These are phyloP conservation scores for Fagus sylvatica DNA, from an alignment of 306 rosid genomes.

Conservation along the genomic window DNA sequence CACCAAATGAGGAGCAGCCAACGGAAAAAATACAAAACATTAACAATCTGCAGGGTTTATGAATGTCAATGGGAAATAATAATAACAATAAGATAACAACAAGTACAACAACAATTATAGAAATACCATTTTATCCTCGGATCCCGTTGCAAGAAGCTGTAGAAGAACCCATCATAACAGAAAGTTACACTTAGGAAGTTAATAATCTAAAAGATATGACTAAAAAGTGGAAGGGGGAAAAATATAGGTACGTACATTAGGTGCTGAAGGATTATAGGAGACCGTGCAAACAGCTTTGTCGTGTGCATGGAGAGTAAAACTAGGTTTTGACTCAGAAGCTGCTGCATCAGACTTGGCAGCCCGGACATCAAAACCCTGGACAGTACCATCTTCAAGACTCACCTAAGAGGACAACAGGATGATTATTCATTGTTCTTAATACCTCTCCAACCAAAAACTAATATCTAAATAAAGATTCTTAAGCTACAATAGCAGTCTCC, in stretches of 20 bases:
- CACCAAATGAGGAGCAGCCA: slow-evolving; percentile 18
- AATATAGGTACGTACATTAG: slow-evolving; percentile 59
- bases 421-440: not conserved
- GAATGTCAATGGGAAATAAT: not conserved
- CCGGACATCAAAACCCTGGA: slow-evolving; percentile 83
- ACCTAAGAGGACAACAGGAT: slow-evolving; percentile 43
- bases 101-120: not conserved
- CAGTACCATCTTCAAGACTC: slow-evolving; percentile 86
- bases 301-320: slow-evolving; percentile 89
- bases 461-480: slow-evolving; percentile 11
- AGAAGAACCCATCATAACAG: slow-evolving; percentile 14
- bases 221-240: slow-evolving; percentile 4
- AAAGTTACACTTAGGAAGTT: slow-evolving; percentile 26
- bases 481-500: not conserved
- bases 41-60: slow-evolving; percentile 7
- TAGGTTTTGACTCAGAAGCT: slow-evolving; percentile 50
- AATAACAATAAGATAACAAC: not conserved
- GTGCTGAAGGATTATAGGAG: slow-evolving; percentile 62
- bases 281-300: slow-evolving; percentile 75
- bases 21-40: not conserved
- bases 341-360: slow-evolving; percentile 48
- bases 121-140: slow-evolving; percentile 77
- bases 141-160: slow-evolving; percentile 92
- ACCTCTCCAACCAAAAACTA: not conserved
- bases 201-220: slow-evolving; percentile 12